Evolutionary conservation across 768 basidiomycete species (phyloP), one percentile per base, ranked within the genome.

Genomic region (Suillus clintonianus): DNA sequence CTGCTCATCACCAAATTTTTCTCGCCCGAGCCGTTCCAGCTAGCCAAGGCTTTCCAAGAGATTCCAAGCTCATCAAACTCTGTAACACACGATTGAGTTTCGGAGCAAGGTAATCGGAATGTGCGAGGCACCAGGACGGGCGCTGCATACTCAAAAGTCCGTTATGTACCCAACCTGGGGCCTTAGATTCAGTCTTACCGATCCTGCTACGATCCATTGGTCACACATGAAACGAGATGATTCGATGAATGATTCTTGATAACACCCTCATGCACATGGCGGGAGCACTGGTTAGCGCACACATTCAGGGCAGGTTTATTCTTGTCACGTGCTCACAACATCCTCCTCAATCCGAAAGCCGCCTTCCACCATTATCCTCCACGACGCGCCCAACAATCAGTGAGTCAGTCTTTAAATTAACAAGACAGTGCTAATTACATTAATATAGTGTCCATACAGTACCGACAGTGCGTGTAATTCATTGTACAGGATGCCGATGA

Each of bases 401-500:
- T 27, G 0, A 62, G 62, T 62, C n/a, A 62, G 62, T 62, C 57
- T 27, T 54, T 19, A 14, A 39, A 15, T 11, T 14, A 42, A 19
- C 9, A 19, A 5, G 37, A 27, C 22, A 57, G 39, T 39, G 39
- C 56, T 41, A 57, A 57, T 24, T 24, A 10, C 36, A 1, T 14
- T 36, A 32, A 19, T 30, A n/a, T 59, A 68, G 67, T 74, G 74
- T 73, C 71, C 39, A 64, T 71, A 63, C 65, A 63, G 32, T 74
- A 72, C 68, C 65, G 65, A 68, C 76, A 75, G 72, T 76, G 62
- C 37, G 71, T 71, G 43, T 43, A 50, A 63, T 68, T 45, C 67
- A 64, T 36, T n/a, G 43, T 56, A 53, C 15, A 58, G 62, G 48
- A 47, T 65, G 48, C 59, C 39, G 39, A 42, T 68, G 56, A 69